Percentiles rank a stretch among this genome's conserved stretches.
These are phyloP conservation scores for Myriosclerotinia curreyana DNA, from an alignment of 2,329 filamentous ascomycete species.

Conservation along the genomic window DNA sequence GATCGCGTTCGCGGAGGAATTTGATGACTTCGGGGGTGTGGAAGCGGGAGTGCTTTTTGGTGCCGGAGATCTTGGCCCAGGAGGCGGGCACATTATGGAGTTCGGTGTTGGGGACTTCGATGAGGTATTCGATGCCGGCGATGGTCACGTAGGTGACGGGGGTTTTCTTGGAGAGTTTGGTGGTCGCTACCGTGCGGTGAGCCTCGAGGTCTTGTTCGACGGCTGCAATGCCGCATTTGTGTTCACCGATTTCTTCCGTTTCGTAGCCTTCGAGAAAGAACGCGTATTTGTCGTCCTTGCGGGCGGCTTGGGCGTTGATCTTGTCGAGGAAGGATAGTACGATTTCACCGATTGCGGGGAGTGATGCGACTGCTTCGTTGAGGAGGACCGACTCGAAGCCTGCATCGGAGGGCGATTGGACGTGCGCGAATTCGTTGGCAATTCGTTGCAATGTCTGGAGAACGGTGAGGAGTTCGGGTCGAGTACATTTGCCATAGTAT, in stretches of 20 bases:
- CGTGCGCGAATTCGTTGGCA: slow-evolving; percentile 68
- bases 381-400: slow-evolving; percentile 72
- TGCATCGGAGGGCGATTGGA: slow-evolving; percentile 62
- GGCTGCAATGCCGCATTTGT: slow-evolving; percentile 86
- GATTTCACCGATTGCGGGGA: slow-evolving; percentile 73
- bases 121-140: slow-evolving; percentile 87
- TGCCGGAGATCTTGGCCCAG: slow-evolving; percentile 92
- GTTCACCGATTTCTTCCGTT: slow-evolving; percentile 81
- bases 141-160: slow-evolving; percentile 78
- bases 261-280: slow-evolving; percentile 90
- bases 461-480: slow-evolving; percentile 80
- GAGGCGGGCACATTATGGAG: slow-evolving; percentile 88
- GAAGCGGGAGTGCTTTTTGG: slow-evolving; percentile 87
- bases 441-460: slow-evolving; percentile 84
- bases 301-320: slow-evolving; percentile 81
- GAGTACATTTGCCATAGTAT: slow-evolving; percentile 93
- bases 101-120: slow-evolving; percentile 81
- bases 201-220: slow-evolving; percentile 85
- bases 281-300: slow-evolving; percentile 83
- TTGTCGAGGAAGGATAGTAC: slow-evolving; percentile 75
- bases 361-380: slow-evolving; percentile 65
- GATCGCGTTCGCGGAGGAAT: slow-evolving; percentile 82
- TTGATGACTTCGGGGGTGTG: slow-evolving; percentile 88
- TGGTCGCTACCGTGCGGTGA: slow-evolving; percentile 68
- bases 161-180: slow-evolving; percentile 66